Evolutionary conservation across 345 rosid species (phyloP).

Genomic region (Limnanthes douglasii): DNA sequence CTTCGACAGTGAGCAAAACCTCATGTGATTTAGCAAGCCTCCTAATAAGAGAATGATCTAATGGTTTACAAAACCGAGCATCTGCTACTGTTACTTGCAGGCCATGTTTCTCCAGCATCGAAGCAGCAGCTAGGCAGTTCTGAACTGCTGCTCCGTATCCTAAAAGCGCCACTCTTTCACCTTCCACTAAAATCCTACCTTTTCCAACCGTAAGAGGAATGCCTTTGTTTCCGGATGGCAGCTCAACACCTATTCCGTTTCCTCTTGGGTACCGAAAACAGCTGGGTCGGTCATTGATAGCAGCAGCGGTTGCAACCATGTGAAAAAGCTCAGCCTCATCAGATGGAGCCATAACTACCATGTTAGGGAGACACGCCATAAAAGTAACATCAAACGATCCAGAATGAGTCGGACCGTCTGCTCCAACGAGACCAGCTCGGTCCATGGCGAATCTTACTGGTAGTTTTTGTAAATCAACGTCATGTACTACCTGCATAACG

Average conservation of each 20-base stretch:
- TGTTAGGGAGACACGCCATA: constrained; percentile 94
- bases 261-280: constrained; percentile 92
- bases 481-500: constrained; percentile 59
- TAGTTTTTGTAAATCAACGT: constrained; percentile 76
- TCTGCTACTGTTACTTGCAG: constrained; percentile 56
- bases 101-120: constrained; percentile 22
- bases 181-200: constrained; percentile 67
- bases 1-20: constrained; percentile 66
- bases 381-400: constrained; percentile 89
- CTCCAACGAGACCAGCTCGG: constrained; percentile 86
- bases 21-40: constrained; percentile 57
- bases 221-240: no score
- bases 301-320: constrained; percentile 87
- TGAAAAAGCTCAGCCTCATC: constrained; percentile 71
- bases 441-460: constrained; percentile 85
- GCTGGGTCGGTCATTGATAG: constrained; percentile 54
- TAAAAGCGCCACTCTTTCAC: constrained; percentile 51
- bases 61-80: constrained; percentile 88
- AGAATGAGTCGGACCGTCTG: constrained; percentile 71
- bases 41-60: constrained; percentile 53
- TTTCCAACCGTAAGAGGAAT: constrained; percentile 43
- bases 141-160: constrained; percentile 81
- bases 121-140: constrained; percentile 45
- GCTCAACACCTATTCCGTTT: no score
- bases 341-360: constrained; percentile 96